A percentile compares a stretch with the other conserved stretches of the same genome.
phyloP scores from a whole-genome alignment of 2,329 filamentous ascomycete species.

The Arthrocladium fulminans region DNA sequence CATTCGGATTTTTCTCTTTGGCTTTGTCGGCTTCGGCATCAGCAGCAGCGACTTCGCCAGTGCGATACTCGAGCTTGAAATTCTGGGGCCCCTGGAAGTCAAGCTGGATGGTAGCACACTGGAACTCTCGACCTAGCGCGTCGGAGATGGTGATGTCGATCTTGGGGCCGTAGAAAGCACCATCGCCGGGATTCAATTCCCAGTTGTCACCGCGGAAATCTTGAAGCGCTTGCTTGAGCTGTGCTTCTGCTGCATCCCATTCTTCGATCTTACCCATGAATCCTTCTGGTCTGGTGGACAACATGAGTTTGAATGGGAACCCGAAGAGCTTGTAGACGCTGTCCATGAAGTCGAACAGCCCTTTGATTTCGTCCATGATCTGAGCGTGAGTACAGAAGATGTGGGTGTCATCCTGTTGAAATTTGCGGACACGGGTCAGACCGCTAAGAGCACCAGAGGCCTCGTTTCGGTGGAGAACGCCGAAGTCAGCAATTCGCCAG shows the following conservation, averaged over 20 bases:
- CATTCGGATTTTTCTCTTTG: constrained; percentile 28
- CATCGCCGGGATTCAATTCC: constrained; percentile 89
- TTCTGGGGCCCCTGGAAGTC: constrained; percentile 80
- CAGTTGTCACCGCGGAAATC: constrained; percentile 68
- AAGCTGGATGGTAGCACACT: constrained; percentile 90
- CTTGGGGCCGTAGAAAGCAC: constrained; percentile 97
- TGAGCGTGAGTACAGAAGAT: constrained; percentile 88
- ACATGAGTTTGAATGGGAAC: constrained; percentile 86
- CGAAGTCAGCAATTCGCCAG: constrained; percentile 89
- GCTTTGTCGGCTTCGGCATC: constrained; percentile 22
- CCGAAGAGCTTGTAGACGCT: constrained; percentile 73
- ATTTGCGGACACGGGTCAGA: constrained; percentile 82
- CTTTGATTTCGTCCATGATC: constrained; percentile 64
- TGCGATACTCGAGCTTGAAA: constrained; percentile 82
- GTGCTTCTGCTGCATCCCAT: constrained; percentile 81
- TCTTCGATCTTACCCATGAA: constrained; percentile 77
- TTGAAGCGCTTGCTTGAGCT: constrained; percentile 69
- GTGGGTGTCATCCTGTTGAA: constrained; percentile 94
- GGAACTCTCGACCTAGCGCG: constrained; percentile 71
- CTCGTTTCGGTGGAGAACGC: constrained; percentile 90
- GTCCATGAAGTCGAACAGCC: constrained; percentile 77
- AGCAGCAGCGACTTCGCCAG: constrained; percentile 49
- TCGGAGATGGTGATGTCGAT: constrained; percentile 94
- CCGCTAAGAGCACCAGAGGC: constrained; percentile 84
- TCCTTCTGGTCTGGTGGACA: constrained; percentile 84